Conservation (phyloP, 805 yeast genomes). For the Candida tallmaniae region DNA sequence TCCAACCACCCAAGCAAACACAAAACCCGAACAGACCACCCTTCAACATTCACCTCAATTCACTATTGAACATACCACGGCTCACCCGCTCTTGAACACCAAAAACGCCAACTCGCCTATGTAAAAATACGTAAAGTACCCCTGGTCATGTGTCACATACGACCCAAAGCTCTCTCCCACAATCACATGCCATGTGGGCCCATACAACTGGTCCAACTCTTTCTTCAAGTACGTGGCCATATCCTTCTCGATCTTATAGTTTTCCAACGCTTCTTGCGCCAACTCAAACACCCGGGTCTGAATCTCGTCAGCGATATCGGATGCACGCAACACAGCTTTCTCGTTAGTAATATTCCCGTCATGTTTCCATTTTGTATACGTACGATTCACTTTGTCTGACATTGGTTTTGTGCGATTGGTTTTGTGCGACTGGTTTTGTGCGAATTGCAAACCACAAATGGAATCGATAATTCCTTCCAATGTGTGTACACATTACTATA, state of each 20-base stretch:
- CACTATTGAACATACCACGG: too few relatives aligned
- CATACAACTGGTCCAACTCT: slow-evolving; percentile 58
- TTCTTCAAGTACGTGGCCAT: slow-evolving; percentile 64
- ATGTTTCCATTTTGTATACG: not conserved
- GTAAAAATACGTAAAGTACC: slow-evolving; percentile 67
- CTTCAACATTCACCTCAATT: too few relatives aligned
- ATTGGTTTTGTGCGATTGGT: not conserved
- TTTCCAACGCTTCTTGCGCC: slow-evolving; percentile 40
- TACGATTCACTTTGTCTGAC: not conserved
- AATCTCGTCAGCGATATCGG: slow-evolving; percentile 48
- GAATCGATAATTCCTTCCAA: slow-evolving; percentile 18
- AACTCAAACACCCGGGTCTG: slow-evolving; percentile 47
- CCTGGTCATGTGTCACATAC: slow-evolving; percentile 75
- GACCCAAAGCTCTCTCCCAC: slow-evolving; percentile 79
- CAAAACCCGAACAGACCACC: too few relatives aligned
- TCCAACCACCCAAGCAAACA: too few relatives aligned
- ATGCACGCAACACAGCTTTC: slow-evolving; percentile 38
- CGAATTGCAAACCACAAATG: slow-evolving; percentile 1
- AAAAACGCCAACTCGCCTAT: slow-evolving; percentile 65
- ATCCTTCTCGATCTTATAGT: slow-evolving; percentile 50
- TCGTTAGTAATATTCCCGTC: slow-evolving; percentile 12
- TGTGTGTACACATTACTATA: slow-evolving; percentile 35
- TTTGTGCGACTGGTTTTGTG: not conserved
- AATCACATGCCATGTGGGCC: slow-evolving; percentile 77
- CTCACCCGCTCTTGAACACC: slow-evolving; percentile 61